Evolutionary conservation across 2,329 filamentous ascomycete species (phyloP), one percentile per base, ranked within the genome.

Genomic region (Colletotrichum sp.): DNA sequence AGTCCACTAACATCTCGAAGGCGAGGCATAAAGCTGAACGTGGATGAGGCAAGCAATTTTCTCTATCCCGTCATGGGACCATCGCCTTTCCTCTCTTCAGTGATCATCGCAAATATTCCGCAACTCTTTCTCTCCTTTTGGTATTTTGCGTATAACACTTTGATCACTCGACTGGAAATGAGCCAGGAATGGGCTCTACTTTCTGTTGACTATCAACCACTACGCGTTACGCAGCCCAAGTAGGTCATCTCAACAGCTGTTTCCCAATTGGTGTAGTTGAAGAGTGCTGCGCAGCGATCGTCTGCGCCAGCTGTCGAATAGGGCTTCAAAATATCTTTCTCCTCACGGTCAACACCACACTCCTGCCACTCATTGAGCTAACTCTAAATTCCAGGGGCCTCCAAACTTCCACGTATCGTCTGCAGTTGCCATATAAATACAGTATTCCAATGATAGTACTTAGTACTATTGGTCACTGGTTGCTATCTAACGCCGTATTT

Each of bases 341-440:
- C 12, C 32, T 32, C 0, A 1, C 32, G 32, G 0, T 32, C 12
- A 32, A 0, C 32, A 13, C 32, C 2, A 32, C 1, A 32, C 32
- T 32, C 0, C 32, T 13, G 0, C 32, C 32, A 32, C 32, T 32
- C 32, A 13, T 13, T 0, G 32, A 12, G 32, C 34, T 36, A 36
- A 36, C 34, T 36, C 15, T 11, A 52, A 52, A 22, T 11, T 34
- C 30, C 19, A 72, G 63, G 16, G 63, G 71, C 2, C 22, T 30
- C 6, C 64, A 68, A 27, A 48, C 3, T 7, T 22, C 63, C 1
- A 68, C 34, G 5, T 72, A 32, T 2, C 63, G 64, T 19, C 63
- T 68, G 6, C 48, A 68, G 28, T 25, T 71, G 16, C 52, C 57
- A n/a, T 34, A 67, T 11, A 28, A 19, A 19, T 72, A 63, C 32